A percentile compares a stretch with the other conserved stretches of the same genome.
phyloP scores from a whole-genome alignment of 164 flowering plant genomes.

The Buxus sempervirens region DNA sequence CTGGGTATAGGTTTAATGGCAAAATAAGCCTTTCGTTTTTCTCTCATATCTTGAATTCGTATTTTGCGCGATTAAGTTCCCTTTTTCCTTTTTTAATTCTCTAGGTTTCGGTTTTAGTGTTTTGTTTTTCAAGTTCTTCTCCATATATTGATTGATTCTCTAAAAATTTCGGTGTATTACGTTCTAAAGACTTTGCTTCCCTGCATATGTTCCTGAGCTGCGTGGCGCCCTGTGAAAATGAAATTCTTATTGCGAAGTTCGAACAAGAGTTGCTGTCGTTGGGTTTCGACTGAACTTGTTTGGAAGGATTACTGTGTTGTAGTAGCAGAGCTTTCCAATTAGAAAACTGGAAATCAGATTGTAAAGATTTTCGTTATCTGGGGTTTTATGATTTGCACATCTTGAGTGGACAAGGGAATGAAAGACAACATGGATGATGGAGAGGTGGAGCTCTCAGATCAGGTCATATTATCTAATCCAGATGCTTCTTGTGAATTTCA shows the following conservation, averaged over 20 bases:
- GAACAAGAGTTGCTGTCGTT: background rate
- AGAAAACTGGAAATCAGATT: background rate
- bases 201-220: constrained; percentile 21
- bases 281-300: constrained; percentile 3
- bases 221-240: background rate
- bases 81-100: background rate
- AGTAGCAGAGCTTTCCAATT: background rate
- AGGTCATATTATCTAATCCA: constrained; percentile 13
- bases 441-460: constrained; percentile 28
- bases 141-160: constrained; percentile 15
- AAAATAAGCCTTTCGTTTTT: constrained; percentile 7
- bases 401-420: constrained; percentile 3
- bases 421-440: constrained; percentile 32
- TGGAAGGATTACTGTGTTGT: background rate
- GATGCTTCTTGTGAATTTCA: constrained; percentile 13
- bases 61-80: constrained; percentile 5
- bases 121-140: background rate
- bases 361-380: background rate
- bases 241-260: no score
- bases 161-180: constrained; percentile 9
- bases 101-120: background rate
- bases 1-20: constrained; percentile 26
- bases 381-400: constrained; percentile 3
- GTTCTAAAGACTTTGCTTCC: constrained; percentile 1
- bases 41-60: background rate